Conservation (phyloP, 805 yeast genomes). For the Wickerhamomyces queroliae region DNA sequence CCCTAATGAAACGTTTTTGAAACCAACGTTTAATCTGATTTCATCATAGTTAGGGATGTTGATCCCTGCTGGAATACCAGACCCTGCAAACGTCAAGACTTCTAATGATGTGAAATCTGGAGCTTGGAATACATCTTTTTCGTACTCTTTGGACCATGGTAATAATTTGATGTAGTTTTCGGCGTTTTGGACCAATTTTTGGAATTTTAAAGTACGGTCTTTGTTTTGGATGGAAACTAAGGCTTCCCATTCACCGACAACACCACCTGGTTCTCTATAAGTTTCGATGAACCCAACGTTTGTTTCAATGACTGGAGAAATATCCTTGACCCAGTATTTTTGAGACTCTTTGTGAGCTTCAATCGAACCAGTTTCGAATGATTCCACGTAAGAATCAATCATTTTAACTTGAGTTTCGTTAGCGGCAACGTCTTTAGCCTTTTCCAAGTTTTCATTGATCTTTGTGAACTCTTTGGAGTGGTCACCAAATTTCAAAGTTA, state of each 20-base stretch:
- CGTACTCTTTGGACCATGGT: conserved; percentile 76
- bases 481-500: conserved; percentile 70
- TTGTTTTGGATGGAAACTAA: conserved; percentile 86
- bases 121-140: conserved; percentile 81
- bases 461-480: conserved; percentile 58
- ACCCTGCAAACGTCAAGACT: conserved; percentile 83
- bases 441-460: conserved; percentile 48
- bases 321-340: conserved; percentile 81
- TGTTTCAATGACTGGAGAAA: conserved; percentile 72
- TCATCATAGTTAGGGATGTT: conserved; percentile 92
- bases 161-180: conserved; percentile 54
- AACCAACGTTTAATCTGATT: conserved; percentile 76
- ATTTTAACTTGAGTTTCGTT: conserved; percentile 66
- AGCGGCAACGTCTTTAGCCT: conserved; percentile 61
- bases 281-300: conserved; percentile 91
- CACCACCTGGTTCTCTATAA: conserved; percentile 87
- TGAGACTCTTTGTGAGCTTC: conserved; percentile 82
- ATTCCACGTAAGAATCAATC: conserved; percentile 59
- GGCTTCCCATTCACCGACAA: conserved; percentile 93
- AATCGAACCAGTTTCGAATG: conserved; percentile 79
- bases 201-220: conserved; percentile 78
- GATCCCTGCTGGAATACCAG: conserved; percentile 91
- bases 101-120: conserved; percentile 92
- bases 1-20: conserved; percentile 86
- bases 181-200: conserved; percentile 62